Evolutionary conservation across 129 eudicot genomes (phyloP), one percentile per base, ranked within the genome.

Genomic region (Arctium lappa): DNA sequence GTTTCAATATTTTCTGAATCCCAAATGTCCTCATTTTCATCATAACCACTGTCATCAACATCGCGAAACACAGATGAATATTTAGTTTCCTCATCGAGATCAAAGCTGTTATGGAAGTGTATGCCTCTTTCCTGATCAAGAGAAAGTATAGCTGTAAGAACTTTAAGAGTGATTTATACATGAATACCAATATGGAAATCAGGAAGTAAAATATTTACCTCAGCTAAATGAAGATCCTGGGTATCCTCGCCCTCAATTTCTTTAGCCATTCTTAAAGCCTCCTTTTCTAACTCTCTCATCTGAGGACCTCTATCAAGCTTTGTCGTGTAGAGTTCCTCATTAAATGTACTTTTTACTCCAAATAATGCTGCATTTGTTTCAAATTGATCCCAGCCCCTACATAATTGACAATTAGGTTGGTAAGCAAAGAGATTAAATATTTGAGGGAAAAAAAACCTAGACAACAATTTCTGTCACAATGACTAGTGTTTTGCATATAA

Each of bases 231-330:
- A 83, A 93, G 95, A 89, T 95, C 99, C 50, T 79, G 84, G 27
- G 99, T 95, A 29, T 91, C 98, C 88, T 95, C 99, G n/a, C 95
- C 88, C 89, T 95, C 99, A n/a, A 93, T 95, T 85, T 95, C 99
- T 81, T 97, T 90, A 70, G 99, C 99, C 80, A 95, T 79, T 86
- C 99, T 88, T 78, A 77, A 6, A 53, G 99, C 99, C 85, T 90
- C 95, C 86, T 80, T 92, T 81, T 95, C 99, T 81, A 88, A 74
- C 72, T 91, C 97, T 85, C 90, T 88, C 90, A 77, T 95, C 82
- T 83, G 92, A 85, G 98, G 98, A 30, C 99, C 99, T 88, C 84
- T 89, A 75, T 93, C 92, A 46, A 95, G 97, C 79, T 90, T 95
- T 73, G 99, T 95, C n/a, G 99, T 95, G 86, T 95, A 94, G 8